Percentiles rank a stretch among this genome's conserved stretches.
phyloP scores from a whole-genome alignment of 805 yeast genomes.

The Blastobotrys mokoenaii region DNA sequence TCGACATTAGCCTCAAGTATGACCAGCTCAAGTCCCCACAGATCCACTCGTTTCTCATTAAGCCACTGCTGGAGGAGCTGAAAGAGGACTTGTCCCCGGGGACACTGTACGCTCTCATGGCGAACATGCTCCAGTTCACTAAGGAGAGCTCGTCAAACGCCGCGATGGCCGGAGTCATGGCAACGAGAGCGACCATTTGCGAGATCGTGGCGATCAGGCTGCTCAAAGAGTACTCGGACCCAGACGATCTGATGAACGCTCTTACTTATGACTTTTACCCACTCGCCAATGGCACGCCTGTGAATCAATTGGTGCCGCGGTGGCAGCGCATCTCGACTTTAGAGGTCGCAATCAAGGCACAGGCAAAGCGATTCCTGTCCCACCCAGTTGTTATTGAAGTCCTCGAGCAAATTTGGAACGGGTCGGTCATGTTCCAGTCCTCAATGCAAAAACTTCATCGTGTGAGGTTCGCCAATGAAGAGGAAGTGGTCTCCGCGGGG shows the following conservation, averaged over 20 bases:
- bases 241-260: slow-evolving; percentile 36
- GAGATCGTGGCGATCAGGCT: slow-evolving; percentile 45
- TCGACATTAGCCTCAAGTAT: slow-evolving; percentile 39
- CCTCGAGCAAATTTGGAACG: slow-evolving; percentile 43
- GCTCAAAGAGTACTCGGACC: slow-evolving; percentile 36
- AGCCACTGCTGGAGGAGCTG: slow-evolving; percentile 38
- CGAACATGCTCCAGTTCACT: slow-evolving; percentile 31
- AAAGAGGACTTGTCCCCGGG: slow-evolving; percentile 23
- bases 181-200: slow-evolving; percentile 43
- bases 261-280: slow-evolving; percentile 41
- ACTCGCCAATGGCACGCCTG: slow-evolving; percentile 30
- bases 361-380: slow-evolving; percentile 42
- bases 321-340: slow-evolving; percentile 38
- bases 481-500: slow-evolving; percentile 20
- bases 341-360: slow-evolving; percentile 45
- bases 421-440: slow-evolving; percentile 37
- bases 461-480: slow-evolving; percentile 22
- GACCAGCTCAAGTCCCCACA: slow-evolving; percentile 47
- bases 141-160: slow-evolving; percentile 28
- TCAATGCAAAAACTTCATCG: slow-evolving; percentile 30
- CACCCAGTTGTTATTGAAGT: slow-evolving; percentile 44
- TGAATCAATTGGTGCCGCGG: slow-evolving; percentile 20
- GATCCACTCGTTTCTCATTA: slow-evolving; percentile 37
- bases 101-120: slow-evolving; percentile 33
- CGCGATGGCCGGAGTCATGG: slow-evolving; percentile 26